Evolutionary conservation across 345 rosid genomes (phyloP), one percentile per base, ranked within the genome.

Genomic region (Euphorbia peplus): DNA sequence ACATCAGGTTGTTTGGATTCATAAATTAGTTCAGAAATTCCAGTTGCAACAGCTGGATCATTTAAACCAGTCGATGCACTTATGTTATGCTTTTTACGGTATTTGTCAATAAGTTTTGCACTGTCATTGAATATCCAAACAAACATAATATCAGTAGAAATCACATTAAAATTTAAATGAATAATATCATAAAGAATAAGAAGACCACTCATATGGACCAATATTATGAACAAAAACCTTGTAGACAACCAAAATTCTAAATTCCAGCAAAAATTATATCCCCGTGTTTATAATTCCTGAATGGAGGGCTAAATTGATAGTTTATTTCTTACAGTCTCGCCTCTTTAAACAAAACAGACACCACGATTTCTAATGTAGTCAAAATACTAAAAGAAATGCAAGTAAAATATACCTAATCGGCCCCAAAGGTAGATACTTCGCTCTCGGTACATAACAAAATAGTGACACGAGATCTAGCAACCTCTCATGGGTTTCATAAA

Each of bases 11-110:
- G 89, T 77, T 83, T 85, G 60, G 92, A 83, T 78, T 92, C 98
- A 76, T 91, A 92, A 51, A 92, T 75, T 69, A 95, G 88, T 73
- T 90, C 99, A 60, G 98, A 91, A 73, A 95, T 95, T 65, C 98
- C 99, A 67, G 92, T 88, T 48, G 96, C 93, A 64, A 95, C 99
- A 63, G 99, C 92, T 72, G 93, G 89, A 81, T 95, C 99, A 69
- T 72, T 87, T 76, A 86, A 75, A 66, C 97, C 97, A 66, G 95
- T 63, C 22, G 98, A 90, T 21, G 89, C 88, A 81, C 83, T 90
- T 76, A 95, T 91, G 70, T 91, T 95, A 77, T 95, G 98, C 86
- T 83, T 80, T 16, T 89, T 85, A 21, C 98, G 90, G 61, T 89
- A 93, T 68, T 70, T 71, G 66, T 93, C 91, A 78, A 95, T 88